Percentiles rank a stretch among this genome's conserved stretches.
These are phyloP conservation scores for Botrytis deweyae DNA, from an alignment of 2,329 filamentous ascomycete species.

Conservation along the genomic window DNA sequence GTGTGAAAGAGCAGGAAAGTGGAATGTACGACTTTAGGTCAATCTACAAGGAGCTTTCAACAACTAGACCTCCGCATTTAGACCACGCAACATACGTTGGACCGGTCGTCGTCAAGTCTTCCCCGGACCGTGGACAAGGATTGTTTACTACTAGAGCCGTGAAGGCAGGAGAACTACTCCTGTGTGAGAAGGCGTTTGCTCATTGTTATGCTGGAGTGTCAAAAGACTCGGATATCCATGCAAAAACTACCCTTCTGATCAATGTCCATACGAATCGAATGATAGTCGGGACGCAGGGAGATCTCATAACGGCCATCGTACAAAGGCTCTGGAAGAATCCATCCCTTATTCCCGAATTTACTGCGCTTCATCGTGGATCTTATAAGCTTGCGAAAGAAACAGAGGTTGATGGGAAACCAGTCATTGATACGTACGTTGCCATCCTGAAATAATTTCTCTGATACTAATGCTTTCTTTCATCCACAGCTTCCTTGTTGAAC, in stretches of 20 bases:
- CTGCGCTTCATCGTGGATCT: conserved; percentile 22
- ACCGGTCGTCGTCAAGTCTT: conserved; percentile 20
- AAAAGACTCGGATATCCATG: neutral
- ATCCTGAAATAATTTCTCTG: neutral
- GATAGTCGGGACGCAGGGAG: conserved; percentile 17
- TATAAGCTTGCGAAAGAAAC: conserved; percentile 9
- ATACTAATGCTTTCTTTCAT: neutral
- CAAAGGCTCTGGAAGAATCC: conserved; percentile 23
- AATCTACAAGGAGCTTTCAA: conserved; percentile 24
- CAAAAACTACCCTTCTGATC: conserved; percentile 15
- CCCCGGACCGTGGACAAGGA: conserved; percentile 17
- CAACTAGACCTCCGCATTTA: conserved; percentile 18
- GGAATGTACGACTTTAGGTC: conserved; percentile 26
- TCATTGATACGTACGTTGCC: conserved; percentile 25
- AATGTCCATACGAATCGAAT: conserved; percentile 18
- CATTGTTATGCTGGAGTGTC: conserved; percentile 20
- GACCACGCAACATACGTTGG: conserved; percentile 27
- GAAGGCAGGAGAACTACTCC: conserved; percentile 26
- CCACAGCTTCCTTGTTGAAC: conserved; percentile 22
- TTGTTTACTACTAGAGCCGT: conserved; percentile 25
- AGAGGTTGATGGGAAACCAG: conserved; percentile 19
- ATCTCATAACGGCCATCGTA: conserved; percentile 21
- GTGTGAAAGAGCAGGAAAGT: conserved; percentile 25
- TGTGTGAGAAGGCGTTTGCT: conserved; percentile 29
- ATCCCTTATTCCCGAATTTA: conserved; percentile 22